Evolutionary conservation across 169 alveolate species (phyloP).

Genomic region (Pseudocohnilembus persalinus): DNA sequence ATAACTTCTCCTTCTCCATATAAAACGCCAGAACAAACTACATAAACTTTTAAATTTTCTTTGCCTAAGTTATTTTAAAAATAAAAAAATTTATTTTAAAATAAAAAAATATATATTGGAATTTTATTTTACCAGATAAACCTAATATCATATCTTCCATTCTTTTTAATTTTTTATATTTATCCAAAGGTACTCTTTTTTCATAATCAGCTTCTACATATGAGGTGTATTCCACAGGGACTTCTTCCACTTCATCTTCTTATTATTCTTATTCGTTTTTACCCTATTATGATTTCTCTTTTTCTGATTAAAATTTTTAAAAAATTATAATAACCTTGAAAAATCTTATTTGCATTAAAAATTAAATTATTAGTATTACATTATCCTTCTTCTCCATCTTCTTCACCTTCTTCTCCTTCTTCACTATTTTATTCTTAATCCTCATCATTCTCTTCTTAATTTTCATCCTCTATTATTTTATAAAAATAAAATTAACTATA

Average conservation of each 20-base stretch:
- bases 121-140: constrained; percentile 9
- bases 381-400: constrained; percentile 16
- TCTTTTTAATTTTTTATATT: constrained; percentile 74
- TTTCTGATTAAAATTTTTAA: background rate
- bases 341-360: background rate
- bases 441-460: background rate
- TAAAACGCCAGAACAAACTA: constrained; percentile 85
- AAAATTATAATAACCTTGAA: background rate
- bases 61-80: too few species aligned
- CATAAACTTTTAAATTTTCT: constrained; percentile 79
- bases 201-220: constrained; percentile 61
- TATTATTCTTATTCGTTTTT: constrained; percentile 2
- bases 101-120: background rate
- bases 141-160: constrained; percentile 85
- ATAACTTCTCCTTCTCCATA: constrained; percentile 90
- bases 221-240: constrained; percentile 29
- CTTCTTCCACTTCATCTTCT: constrained; percentile 26
- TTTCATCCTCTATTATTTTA: background rate
- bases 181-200: constrained; percentile 54
- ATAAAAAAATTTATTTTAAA: too few species aligned
- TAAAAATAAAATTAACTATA: too few species aligned
- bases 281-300: background rate
- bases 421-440: background rate
- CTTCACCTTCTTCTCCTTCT: constrained; percentile 19
- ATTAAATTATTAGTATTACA: background rate